Percentiles rank a stretch among this genome's conserved stretches.
These are phyloP conservation scores for Silene vulgaris DNA, from an alignment of 179 eudicot species.

Conservation along the genomic window DNA sequence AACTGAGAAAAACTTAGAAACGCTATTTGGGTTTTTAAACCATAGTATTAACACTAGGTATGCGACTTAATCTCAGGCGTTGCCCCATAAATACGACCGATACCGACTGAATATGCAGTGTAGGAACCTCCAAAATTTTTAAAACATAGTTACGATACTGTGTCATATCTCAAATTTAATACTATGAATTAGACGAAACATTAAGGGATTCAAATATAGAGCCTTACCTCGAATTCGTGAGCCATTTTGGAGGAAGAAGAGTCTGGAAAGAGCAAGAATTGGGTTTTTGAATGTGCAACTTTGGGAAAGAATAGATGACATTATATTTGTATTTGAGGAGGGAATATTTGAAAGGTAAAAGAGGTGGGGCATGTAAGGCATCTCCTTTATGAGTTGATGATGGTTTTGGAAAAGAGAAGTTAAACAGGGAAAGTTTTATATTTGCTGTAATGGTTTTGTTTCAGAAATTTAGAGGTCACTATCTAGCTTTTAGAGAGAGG, in stretches of 20 bases:
- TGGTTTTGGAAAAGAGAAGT: conserved; percentile 17
- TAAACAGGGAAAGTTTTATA: conserved; percentile 17
- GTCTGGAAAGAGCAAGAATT: conserved; percentile 22
- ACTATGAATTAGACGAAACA: neutral
- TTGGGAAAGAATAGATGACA: conserved; percentile 40
- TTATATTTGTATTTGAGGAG: conserved; percentile 35
- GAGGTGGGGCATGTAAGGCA: conserved; percentile 65
- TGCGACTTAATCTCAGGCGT: neutral
- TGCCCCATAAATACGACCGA: too few relatives aligned
- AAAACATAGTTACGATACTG: neutral
- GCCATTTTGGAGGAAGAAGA: conserved; percentile 34
- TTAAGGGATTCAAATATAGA: neutral
- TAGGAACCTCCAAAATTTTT: too few relatives aligned
- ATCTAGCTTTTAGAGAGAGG: conserved; percentile 13
- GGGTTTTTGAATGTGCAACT: conserved; percentile 24
- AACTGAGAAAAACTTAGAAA: conserved; percentile 26
- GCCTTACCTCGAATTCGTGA: conserved; percentile 59
- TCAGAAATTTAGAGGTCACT: conserved; percentile 23
- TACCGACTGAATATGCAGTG: too few relatives aligned
- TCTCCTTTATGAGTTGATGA: conserved; percentile 35
- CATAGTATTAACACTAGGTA: neutral
- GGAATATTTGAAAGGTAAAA: conserved; percentile 59
- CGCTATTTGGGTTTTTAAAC: neutral
- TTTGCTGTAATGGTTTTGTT: conserved; percentile 17
- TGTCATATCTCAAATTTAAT: neutral